These are phyloP conservation scores for Pythium aquatile DNA, from an alignment of 352 stramenopile species.

Conservation along the genomic window DNA sequence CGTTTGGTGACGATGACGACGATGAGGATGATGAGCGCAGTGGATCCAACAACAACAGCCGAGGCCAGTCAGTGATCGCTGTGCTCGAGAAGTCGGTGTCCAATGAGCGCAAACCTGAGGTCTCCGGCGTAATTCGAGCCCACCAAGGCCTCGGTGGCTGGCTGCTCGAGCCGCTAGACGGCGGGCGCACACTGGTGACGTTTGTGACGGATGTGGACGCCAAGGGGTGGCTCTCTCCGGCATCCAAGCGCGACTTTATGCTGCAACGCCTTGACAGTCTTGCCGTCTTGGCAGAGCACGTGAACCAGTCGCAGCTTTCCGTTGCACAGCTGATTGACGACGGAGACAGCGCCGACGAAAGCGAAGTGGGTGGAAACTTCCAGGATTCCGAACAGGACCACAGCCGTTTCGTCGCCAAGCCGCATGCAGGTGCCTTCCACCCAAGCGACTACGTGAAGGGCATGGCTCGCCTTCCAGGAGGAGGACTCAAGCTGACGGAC, in stretches of 20 bases:
- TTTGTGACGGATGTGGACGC: conserved; percentile 76
- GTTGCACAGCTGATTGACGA: conserved; percentile 44
- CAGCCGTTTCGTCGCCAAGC: neutral
- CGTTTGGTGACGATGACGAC: conserved; percentile 37
- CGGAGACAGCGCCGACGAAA: conserved; percentile 33
- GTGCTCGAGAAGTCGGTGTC: conserved; percentile 82
- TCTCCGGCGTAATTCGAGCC: conserved; percentile 43
- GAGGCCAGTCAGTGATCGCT: conserved; percentile 47
- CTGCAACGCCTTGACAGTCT: conserved; percentile 62
- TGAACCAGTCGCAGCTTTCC: conserved; percentile 56
- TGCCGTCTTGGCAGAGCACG: conserved; percentile 56
- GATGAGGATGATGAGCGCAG: conserved; percentile 27
- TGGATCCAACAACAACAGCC: neutral
- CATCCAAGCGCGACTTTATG: conserved; percentile 49
- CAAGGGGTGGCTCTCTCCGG: conserved; percentile 44
- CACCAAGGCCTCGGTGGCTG: conserved; percentile 68
- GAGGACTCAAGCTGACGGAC: conserved; percentile 77
- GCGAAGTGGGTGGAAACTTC: conserved; percentile 32
- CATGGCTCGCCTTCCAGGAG: conserved; percentile 69
- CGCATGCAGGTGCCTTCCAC: conserved; percentile 47
- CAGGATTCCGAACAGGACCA: conserved; percentile 23
- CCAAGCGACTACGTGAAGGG: conserved; percentile 76
- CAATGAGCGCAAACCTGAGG: conserved; percentile 64
- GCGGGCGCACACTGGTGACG: conserved; percentile 51
- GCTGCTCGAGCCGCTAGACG: conserved; percentile 73